Evolutionary conservation across 2,329 filamentous ascomycete genomes (phyloP).

Genomic region (Diplodia intermedia): DNA sequence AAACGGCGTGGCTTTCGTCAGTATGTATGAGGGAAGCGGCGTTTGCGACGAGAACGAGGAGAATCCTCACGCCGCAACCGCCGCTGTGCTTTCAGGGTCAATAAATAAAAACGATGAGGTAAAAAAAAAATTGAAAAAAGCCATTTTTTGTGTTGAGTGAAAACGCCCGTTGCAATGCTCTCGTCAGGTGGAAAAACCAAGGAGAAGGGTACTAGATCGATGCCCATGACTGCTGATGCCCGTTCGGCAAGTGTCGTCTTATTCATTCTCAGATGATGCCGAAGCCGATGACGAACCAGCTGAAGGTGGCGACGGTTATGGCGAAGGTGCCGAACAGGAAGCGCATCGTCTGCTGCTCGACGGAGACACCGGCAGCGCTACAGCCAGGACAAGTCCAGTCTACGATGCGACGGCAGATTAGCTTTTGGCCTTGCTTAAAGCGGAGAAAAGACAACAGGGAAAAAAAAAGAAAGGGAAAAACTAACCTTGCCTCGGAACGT

Average conservation of each 20-base stretch:
- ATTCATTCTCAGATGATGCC: slow-evolving; percentile 47
- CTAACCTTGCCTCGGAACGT: slow-evolving; percentile 59
- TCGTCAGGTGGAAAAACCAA: slow-evolving; percentile 10
- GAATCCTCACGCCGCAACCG: background rate
- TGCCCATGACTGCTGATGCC: background rate
- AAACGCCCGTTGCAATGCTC: slow-evolving; percentile 29
- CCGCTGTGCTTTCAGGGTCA: background rate
- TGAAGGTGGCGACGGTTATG: slow-evolving; percentile 65
- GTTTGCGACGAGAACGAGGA: background rate
- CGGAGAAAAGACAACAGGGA: background rate
- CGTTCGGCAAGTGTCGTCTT: background rate
- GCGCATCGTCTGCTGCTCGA: slow-evolving; percentile 62
- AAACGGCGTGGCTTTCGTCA: slow-evolving; percentile 4
- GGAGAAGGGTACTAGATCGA: background rate
- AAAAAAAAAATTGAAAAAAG: background rate
- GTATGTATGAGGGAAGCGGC: background rate
- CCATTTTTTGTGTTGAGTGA: slow-evolving; percentile 23
- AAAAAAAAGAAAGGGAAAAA: slow-evolving; percentile 27
- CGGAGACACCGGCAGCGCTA: slow-evolving; percentile 58
- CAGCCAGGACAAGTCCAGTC: slow-evolving; percentile 65
- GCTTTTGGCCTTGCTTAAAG: slow-evolving; percentile 29
- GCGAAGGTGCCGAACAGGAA: slow-evolving; percentile 63
- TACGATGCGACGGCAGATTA: slow-evolving; percentile 37
- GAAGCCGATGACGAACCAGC: slow-evolving; percentile 57
- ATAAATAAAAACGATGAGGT: background rate